Evolutionary conservation across 2,329 filamentous ascomycete genomes (phyloP), one percentile per base, ranked within the genome.

Genomic region (Pseudogymnoascus pannorum): DNA sequence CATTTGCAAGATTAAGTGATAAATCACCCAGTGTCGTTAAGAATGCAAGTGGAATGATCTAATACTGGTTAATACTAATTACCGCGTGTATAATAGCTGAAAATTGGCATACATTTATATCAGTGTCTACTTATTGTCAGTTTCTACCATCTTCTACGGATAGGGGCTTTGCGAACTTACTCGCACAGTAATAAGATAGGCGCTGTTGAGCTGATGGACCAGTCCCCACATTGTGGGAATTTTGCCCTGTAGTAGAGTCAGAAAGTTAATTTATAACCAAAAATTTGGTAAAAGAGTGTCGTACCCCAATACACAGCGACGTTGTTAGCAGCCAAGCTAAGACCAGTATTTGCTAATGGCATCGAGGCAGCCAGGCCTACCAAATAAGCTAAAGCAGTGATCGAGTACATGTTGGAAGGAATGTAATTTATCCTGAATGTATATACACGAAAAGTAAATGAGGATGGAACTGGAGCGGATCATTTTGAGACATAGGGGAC

Each of bases 251-350:
- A 60, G 59, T 20, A 29, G 75, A 76, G 33, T 57, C 36, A 68
- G 9, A 65, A 68, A 12, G 65, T 58, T 18, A 58, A 6, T 59
- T 29, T 24, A 16, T 14, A 8, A 18, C 36, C 16, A 14, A 12
- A 11, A 35, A 6, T 22, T 31, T n/a, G 48, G 36, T 60, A 60
- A 12, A 44, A 29, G 7, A 18, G 9, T 18, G n/a, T 3, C 72
- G 67, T 72, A 75, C 85, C 87, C 86, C 86, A 89, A 71, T 89
- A 89, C 1, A 88, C 77, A 24, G 81, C 85, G 60, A 89, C 69
- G 67, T 87, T 88, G 58, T 71, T 76, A 1, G 78, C 76, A n/a
- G 68, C 69, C 4, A 80, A 63, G 63, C 78, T 73, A 66, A 83
- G 72, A 22, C 71, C 73, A 14, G 76, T 77, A 65, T 72, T 68